phyloP scores from a whole-genome alignment of 306 rosid species.

The Cucumis cinereus region DNA sequence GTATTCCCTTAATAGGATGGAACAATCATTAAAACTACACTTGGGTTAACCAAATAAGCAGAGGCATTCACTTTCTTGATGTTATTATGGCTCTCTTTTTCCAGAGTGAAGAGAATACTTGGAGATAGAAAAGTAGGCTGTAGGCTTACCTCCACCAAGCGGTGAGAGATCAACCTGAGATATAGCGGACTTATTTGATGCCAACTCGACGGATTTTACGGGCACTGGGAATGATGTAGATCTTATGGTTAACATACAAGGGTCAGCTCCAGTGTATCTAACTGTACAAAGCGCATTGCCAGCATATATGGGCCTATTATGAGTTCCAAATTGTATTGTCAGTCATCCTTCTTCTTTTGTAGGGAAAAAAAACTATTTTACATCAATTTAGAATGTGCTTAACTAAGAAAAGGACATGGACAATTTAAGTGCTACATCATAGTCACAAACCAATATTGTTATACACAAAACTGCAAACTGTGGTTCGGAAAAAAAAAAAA shows the following conservation, averaged over 20 bases:
- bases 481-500: neutral
- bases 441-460: neutral
- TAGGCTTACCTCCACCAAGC: slow-evolving; percentile 61
- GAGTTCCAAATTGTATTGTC: slow-evolving; percentile 14
- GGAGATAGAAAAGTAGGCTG: neutral
- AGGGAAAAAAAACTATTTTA: neutral
- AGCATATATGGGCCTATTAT: slow-evolving; percentile 87
- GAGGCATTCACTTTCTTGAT: neutral
- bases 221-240: slow-evolving; percentile 67
- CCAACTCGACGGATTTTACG: slow-evolving; percentile 28
- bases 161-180: slow-evolving; percentile 92
- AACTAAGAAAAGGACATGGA: neutral
- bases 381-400: slow-evolving; percentile 4
- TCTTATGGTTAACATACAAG: slow-evolving; percentile 77
- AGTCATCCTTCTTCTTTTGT: neutral
- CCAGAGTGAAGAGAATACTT: slow-evolving; percentile 9
- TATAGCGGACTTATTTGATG: slow-evolving; percentile 48
- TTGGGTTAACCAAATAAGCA: neutral
- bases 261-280: slow-evolving; percentile 60
- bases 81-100: neutral
- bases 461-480: neutral
- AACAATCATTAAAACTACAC: neutral
- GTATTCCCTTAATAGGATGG: neutral
- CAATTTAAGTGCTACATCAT: neutral
- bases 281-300: slow-evolving; percentile 88